Conservation (phyloP, 176 grass and related monocot species). For the Triticum monococcum region DNA sequence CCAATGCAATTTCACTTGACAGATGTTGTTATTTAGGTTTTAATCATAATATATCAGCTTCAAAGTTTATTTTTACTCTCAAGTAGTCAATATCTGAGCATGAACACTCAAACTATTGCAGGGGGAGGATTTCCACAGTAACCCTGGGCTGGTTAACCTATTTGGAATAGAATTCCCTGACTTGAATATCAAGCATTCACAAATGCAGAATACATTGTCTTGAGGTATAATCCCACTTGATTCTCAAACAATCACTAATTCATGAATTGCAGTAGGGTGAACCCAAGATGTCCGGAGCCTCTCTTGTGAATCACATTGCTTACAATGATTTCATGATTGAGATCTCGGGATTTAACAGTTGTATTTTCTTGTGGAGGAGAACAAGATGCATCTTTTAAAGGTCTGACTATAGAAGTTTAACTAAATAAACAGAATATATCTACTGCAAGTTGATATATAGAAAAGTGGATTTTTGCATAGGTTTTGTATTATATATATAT, state of each 20-base stretch:
- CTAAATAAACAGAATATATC: background rate
- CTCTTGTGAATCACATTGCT: background rate
- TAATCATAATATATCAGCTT: too few relatives aligned
- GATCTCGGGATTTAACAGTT: too few relatives aligned
- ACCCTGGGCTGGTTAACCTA: too few relatives aligned
- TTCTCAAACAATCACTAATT: background rate
- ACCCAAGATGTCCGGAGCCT: background rate
- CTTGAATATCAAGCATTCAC: background rate
- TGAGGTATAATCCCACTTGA: conserved; percentile 28
- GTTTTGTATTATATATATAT: background rate
- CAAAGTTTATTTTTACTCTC: too few relatives aligned
- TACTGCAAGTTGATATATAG: background rate
- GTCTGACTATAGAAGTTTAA: background rate
- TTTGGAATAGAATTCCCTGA: too few relatives aligned
- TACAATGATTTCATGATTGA: too few relatives aligned
- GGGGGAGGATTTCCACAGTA: too few relatives aligned
- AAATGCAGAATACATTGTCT: conserved; percentile 63
- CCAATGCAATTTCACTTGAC: too few relatives aligned
- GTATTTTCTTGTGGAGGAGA: too few relatives aligned
- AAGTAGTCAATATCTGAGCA: too few relatives aligned
- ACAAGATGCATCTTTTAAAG: background rate
- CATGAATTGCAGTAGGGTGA: background rate
- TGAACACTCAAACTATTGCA: too few relatives aligned
- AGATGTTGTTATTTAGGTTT: too few relatives aligned
- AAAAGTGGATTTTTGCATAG: background rate